Conservation (phyloP, 2,329 filamentous ascomycete genomes). For the Hypoxylon sp. region DNA sequence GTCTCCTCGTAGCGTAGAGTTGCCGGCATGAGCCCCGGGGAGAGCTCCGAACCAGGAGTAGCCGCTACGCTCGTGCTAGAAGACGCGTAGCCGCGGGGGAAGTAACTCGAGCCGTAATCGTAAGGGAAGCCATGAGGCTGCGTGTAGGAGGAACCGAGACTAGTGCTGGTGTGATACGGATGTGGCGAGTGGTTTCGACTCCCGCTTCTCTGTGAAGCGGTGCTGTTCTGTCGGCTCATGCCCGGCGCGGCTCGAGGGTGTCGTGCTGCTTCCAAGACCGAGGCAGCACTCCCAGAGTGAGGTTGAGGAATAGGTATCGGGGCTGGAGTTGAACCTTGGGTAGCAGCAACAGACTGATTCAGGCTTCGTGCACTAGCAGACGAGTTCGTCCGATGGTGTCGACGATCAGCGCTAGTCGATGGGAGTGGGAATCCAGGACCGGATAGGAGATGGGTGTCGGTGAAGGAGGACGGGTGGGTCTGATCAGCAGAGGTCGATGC, state of each 20-base stretch:
- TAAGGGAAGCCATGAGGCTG: conserved; percentile 62
- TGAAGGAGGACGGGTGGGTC: conserved; percentile 56
- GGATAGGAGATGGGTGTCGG: conserved; percentile 68
- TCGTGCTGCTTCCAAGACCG: conserved; percentile 63
- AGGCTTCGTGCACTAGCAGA: conserved; percentile 67
- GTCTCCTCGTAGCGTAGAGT: conserved; percentile 75
- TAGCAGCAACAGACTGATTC: conserved; percentile 61
- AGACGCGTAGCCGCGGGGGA: conserved; percentile 52
- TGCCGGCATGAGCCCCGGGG: conserved; percentile 69
- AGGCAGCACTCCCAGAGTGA: conserved; percentile 57
- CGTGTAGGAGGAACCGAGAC: conserved; percentile 60
- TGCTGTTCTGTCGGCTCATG: conserved; percentile 68
- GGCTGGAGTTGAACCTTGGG: conserved; percentile 58
- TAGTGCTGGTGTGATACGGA: conserved; percentile 49
- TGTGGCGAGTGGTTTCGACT: conserved; percentile 60
- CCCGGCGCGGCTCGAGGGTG: conserved; percentile 60
- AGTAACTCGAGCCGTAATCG: conserved; percentile 52
- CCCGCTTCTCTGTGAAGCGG: conserved; percentile 66
- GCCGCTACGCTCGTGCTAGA: conserved; percentile 60
- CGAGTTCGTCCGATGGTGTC: conserved; percentile 72
- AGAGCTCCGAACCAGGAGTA: conserved; percentile 64
- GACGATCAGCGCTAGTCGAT: conserved; percentile 62
- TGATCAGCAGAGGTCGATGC: conserved; percentile 67
- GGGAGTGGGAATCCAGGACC: conserved; percentile 72
- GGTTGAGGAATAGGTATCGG: conserved; percentile 52